Evolutionary conservation across 805 yeast genomes (phyloP), one percentile per base, ranked within the genome.

Genomic region (Tetrapisispora iriomotensis): DNA sequence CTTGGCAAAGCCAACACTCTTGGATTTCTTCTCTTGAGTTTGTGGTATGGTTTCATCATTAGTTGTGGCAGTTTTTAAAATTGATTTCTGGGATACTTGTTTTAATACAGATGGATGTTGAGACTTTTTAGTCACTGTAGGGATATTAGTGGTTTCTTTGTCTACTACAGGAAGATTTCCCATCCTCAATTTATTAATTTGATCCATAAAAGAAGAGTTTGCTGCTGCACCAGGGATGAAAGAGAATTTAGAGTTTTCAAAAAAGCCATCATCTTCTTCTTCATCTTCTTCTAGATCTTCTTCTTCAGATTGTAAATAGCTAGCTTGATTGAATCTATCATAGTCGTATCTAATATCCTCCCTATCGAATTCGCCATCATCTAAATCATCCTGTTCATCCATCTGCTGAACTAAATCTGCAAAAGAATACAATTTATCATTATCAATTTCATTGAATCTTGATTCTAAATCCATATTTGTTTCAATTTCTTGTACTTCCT

Each of bases 1-100:
- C 4, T 50, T 31, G 2, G 64, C 65, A 44, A 61, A 61, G 3
- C 59, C 56, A 29, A 61, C 63, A 30, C 39, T 41, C 36, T 59
- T 61, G 37, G 50, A 50, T 10, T 39, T 44, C 28, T 49, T 48
- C 3, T 40, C 39, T 20, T 33, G 29, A n/a, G n/a, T n/a, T n/a
- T n/a, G n/a, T n/a, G n/a, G n/a, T n/a, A n/a, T 24, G 12, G 27
- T 22, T 17, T 36, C 25, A 24, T 39, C 30, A 4, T n/a, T 20
- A 18, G n/a, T 7, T 19, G 24, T 22, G 8, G 10, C 9, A 22
- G 31, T 38, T 29, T 46, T 46, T n/a, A 50, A 34, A 24, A 48
- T 50, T 2, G 54, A 44, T 21, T 45, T 49, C n/a, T n/a, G 21
- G 21, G 13, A 40, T 30, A 14, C n/a, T 9, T 14, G 5, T 17